Evolutionary conservation across 164 flowering plant genomes (phyloP).

Genomic region (Berberis vulgaris): DNA sequence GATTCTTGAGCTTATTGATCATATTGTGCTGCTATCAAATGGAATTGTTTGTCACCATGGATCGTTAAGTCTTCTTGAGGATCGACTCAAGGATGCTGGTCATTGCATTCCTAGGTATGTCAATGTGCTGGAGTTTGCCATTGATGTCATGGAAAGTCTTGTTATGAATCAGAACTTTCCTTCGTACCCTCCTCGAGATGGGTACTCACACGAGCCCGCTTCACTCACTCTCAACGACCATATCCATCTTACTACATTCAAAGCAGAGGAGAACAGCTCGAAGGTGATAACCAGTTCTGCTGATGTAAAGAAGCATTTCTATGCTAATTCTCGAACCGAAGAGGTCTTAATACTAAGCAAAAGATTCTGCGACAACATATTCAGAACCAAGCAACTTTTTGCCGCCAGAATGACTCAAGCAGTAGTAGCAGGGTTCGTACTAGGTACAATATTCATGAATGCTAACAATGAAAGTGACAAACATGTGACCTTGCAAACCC

Average conservation of each 20-base stretch:
- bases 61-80: slow-evolving; percentile 41
- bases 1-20: slow-evolving; percentile 74
- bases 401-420: slow-evolving; percentile 64
- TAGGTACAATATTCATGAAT: slow-evolving; percentile 73
- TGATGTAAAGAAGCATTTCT: slow-evolving; percentile 15
- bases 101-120: slow-evolving; percentile 60
- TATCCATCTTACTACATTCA: background rate
- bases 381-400: slow-evolving; percentile 79
- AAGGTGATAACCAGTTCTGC: background rate
- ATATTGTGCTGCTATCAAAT: slow-evolving; percentile 47
- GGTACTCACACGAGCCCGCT: background rate
- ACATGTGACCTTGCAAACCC: slow-evolving; percentile 35
- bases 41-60: slow-evolving; percentile 69
- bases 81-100: slow-evolving; percentile 40
- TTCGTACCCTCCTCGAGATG: too few relatives aligned
- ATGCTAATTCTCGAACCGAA: slow-evolving; percentile 34
- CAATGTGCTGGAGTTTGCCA: slow-evolving; percentile 82
- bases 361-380: slow-evolving; percentile 66
- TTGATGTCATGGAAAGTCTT: slow-evolving; percentile 43
- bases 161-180: background rate
- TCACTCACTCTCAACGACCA: slow-evolving; percentile 2
- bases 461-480: slow-evolving; percentile 20
- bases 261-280: too few relatives aligned
- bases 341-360: slow-evolving; percentile 61
- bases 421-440: slow-evolving; percentile 44